Evolutionary conservation across 192 early-diverging fungal species (phyloP).

Genomic region (Entomortierella beljakovae): DNA sequence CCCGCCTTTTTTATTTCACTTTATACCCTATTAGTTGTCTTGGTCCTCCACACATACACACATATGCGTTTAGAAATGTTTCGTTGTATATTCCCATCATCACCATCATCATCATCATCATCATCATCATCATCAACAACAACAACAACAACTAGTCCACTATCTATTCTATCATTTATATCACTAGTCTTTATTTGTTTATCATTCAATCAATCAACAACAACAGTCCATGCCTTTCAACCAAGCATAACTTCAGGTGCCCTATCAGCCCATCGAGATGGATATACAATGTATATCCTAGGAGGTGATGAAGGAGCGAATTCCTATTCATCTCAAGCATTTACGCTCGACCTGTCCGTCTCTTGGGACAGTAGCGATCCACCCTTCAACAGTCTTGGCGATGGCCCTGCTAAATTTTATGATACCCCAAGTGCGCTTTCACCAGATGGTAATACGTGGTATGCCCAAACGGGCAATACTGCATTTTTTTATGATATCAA

Average conservation of each 20-base stretch:
- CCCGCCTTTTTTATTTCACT: too few species aligned
- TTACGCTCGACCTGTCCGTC: constrained; percentile 4
- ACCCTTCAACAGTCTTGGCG: neutral
- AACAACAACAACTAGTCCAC: neutral
- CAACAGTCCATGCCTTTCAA: neutral
- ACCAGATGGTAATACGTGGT: neutral
- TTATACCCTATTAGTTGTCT: too few species aligned
- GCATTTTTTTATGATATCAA: constrained; percentile 7
- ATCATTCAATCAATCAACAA: neutral
- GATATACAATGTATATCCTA: neutral
- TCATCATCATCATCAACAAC: too few species aligned
- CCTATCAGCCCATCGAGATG: neutral
- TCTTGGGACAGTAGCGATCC: constrained; percentile 2
- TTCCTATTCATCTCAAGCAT: neutral
- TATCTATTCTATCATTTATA: neutral
- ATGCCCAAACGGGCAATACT: neutral
- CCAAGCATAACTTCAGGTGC: neutral
- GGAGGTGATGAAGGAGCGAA: neutral
- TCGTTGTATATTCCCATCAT: too few species aligned
- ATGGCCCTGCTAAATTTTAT: neutral
- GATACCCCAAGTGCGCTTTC: neutral
- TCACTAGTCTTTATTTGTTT: neutral
- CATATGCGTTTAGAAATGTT: too few species aligned
- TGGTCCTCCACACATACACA: too few species aligned
- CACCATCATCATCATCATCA: too few species aligned